Evolutionary conservation across 1,139 yeast species (phyloP).

Genomic region (Candida dubliniensis): DNA sequence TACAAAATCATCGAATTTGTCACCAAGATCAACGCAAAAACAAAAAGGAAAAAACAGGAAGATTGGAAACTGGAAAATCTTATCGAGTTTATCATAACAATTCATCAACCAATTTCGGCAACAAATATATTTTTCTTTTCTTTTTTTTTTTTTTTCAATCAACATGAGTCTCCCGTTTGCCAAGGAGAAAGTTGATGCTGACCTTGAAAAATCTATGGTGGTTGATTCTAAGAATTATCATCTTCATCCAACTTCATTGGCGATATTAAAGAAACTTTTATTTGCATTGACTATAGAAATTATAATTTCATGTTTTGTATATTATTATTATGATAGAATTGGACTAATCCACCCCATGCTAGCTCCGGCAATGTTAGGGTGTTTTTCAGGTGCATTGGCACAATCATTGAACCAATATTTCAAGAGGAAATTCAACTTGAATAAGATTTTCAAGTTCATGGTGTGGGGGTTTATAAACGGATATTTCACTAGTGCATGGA

Average conservation of each 20-base stretch:
- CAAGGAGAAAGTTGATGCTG: constrained; percentile 13
- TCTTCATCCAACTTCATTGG: constrained; percentile 23
- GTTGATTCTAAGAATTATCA: constrained; percentile 11
- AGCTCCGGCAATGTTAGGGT: constrained; percentile 48
- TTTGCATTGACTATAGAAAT: constrained; percentile 26
- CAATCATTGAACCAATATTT: constrained; percentile 55
- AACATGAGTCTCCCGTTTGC: constrained; percentile 15
- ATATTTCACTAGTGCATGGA: constrained; percentile 56
- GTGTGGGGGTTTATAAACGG: constrained; percentile 68
- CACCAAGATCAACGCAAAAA: no score
- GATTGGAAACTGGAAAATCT: no score
- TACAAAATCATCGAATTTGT: no score
- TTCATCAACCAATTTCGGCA: no score
- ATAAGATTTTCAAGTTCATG: constrained; percentile 48
- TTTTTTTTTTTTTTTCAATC: neutral
- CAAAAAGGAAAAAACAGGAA: no score
- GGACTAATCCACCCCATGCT: constrained; percentile 24
- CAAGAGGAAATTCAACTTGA: constrained; percentile 40
- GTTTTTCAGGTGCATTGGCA: constrained; percentile 55
- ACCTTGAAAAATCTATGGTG: constrained; percentile 15
- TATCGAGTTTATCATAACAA: no score
- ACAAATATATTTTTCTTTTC: neutral
- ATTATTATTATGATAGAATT: constrained; percentile 29
- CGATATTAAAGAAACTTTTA: constrained; percentile 16
- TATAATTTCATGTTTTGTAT: constrained; percentile 23